Evolutionary conservation across 2,329 filamentous ascomycete genomes (phyloP), one percentile per base, ranked within the genome.

Genomic region (Chalara sp.): DNA sequence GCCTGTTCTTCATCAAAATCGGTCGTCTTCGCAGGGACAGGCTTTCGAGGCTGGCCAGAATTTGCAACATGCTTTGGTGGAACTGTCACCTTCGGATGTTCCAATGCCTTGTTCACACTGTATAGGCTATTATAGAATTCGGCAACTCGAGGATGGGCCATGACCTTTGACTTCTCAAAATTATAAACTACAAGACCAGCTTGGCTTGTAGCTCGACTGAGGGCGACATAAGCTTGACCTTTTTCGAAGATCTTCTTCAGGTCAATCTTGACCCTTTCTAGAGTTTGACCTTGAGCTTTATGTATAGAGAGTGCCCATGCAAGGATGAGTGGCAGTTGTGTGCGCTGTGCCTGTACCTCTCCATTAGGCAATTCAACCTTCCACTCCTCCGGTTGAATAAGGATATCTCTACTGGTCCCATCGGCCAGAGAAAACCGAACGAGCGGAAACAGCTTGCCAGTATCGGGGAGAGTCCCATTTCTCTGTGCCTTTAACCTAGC

Each of bases 261-360:
- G 65, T 99, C 90, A 30, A 99, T 93, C 64, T 95, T 95, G 53
- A 99, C 93, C 47, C 92, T 79, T 63, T 95, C 90, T 21, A 67
- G 58, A 1, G 92, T 97, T 67, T 97, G 92, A 1, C 92, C 92
- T 66, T 97, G 92, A 1, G 93, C 93, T 70, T 99, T 99, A 74
- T 99, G 93, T 53, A 99, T 99, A 1, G 90, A 96, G 21, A 99
- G 72, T 2, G 93, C 93, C 93, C 93, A 99, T 0, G 93, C 93
- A 32, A 99, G 76, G 56, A 99, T 97, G 47, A 99, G 76, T 0
- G 93, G 93, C 2, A 92, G 69, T 61, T 92, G 88, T 44, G 78
- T 79, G 39, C 93, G 86, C 54, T 89, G 88, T 1, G 93, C 93
- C 67, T 96, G 90, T 1, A 97, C 78, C 66, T 97, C 91, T 44